These are phyloP conservation scores for Stachybotrys chartarum DNA, from an alignment of 2,329 filamentous ascomycete genomes.

Conservation along the genomic window DNA sequence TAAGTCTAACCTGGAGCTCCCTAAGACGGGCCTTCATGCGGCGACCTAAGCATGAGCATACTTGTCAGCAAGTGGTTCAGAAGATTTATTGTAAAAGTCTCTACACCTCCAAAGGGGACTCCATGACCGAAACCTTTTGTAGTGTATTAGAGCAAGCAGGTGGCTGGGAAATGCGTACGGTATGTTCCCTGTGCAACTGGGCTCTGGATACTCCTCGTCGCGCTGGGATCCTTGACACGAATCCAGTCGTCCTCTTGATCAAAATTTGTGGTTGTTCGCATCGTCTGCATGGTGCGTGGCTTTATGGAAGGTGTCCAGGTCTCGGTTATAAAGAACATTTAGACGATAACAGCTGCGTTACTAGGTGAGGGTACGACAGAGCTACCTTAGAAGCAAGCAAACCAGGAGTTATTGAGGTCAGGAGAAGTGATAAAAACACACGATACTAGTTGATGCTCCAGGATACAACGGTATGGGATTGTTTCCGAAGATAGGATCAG, in stretches of 20 bases:
- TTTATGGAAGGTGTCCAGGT: slow-evolving; percentile 4
- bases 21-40: slow-evolving; percentile 22
- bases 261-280: slow-evolving; percentile 6
- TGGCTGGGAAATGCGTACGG: slow-evolving; percentile 12
- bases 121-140: too few relatives aligned
- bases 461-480: too few relatives aligned
- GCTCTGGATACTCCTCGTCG: slow-evolving; percentile 24
- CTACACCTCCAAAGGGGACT: too few relatives aligned
- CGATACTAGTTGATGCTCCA: too few relatives aligned
- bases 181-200: slow-evolving; percentile 22
- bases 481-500: too few relatives aligned
- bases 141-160: background rate
- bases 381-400: too few relatives aligned
- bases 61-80: background rate
- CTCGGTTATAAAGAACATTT: slow-evolving; percentile 5
- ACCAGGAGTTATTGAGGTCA: too few relatives aligned
- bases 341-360: too few relatives aligned
- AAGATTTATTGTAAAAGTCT: background rate
- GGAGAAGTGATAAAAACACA: too few relatives aligned
- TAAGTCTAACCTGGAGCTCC: slow-evolving; percentile 20
- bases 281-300: background rate
- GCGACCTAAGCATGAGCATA: slow-evolving; percentile 12
- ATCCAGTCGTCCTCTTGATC: slow-evolving; percentile 20
- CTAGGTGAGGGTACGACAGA: too few relatives aligned
- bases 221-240: slow-evolving; percentile 17